Percentiles rank a stretch among this genome's conserved stretches.
phyloP scores from a whole-genome alignment of 257 asterid genomes.

The Striga asiatica region DNA sequence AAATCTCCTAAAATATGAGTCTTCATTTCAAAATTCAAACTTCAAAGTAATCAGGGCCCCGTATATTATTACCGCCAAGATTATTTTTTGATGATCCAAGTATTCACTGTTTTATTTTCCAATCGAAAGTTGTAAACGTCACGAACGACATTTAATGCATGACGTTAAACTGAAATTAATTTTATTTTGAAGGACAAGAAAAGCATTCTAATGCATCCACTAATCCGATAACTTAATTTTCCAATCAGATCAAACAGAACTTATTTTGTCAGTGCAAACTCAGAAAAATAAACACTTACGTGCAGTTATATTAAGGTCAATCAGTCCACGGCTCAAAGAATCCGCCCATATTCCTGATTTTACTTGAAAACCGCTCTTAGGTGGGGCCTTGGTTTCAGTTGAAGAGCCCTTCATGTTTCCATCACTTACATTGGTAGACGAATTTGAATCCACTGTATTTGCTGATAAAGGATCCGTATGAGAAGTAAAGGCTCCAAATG shows the following conservation, averaged over 20 bases:
- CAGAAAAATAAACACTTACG: slow-evolving; percentile 44
- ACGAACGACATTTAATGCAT: too few relatives aligned
- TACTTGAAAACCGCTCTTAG: slow-evolving; percentile 65
- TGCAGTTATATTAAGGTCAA: slow-evolving; percentile 77
- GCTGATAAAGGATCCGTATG: slow-evolving; percentile 30
- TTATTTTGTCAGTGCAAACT: too few relatives aligned
- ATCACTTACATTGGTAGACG: slow-evolving; percentile 27
- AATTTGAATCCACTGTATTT: slow-evolving; percentile 22
- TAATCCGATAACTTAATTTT: too few relatives aligned
- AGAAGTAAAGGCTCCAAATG: slow-evolving; percentile 56
- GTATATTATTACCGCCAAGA: too few relatives aligned
- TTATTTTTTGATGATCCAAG: too few relatives aligned
- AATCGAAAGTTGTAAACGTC: too few relatives aligned
- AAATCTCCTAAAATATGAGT: background rate
- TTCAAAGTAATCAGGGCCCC: too few relatives aligned
- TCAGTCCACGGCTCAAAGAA: slow-evolving; percentile 89
- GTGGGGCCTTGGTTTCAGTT: slow-evolving; percentile 23
- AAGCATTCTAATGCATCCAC: too few relatives aligned
- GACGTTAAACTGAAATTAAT: too few relatives aligned
- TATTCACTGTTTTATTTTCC: too few relatives aligned
- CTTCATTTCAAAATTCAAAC: background rate
- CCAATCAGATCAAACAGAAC: background rate
- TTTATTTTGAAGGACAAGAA: too few relatives aligned
- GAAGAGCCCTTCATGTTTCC: slow-evolving; percentile 28
- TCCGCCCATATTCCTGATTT: slow-evolving; percentile 97